phyloP scores from a whole-genome alignment of 768 basidiomycete species.

The Chalciporus chontae region DNA sequence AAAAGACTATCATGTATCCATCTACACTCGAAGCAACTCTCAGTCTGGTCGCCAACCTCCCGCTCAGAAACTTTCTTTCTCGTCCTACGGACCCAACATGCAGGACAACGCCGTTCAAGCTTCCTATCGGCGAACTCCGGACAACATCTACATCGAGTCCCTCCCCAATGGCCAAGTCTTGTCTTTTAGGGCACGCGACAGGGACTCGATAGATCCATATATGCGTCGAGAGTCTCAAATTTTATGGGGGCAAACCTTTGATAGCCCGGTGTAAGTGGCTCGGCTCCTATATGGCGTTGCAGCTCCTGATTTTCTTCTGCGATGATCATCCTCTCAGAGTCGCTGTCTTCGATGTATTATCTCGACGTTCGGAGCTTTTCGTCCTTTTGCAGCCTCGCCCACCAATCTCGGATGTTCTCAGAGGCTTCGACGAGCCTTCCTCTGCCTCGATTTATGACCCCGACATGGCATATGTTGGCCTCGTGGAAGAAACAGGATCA shows the following conservation, averaged over 20 bases:
- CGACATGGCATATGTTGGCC: constrained; percentile 77
- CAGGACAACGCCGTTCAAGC: constrained; percentile 72
- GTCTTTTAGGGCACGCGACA: constrained; percentile 54
- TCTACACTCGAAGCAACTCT: constrained; percentile 55
- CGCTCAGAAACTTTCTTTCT: constrained; percentile 84
- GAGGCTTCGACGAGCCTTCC: constrained; percentile 35
- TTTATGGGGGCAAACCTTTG: constrained; percentile 60
- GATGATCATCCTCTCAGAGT: constrained; percentile 46
- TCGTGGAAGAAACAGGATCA: constrained; percentile 66
- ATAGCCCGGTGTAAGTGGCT: constrained; percentile 60
- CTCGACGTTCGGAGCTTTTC: constrained; percentile 57
- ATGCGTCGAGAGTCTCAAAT: constrained; percentile 35
- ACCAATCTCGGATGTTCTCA: constrained; percentile 68
- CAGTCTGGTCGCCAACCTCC: constrained; percentile 37
- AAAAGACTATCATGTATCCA: constrained; percentile 86
- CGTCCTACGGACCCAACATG: constrained; percentile 90
- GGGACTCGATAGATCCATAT: constrained; percentile 27
- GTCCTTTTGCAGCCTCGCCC: constrained; percentile 87
- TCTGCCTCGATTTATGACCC: constrained; percentile 38
- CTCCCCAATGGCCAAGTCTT: constrained; percentile 76
- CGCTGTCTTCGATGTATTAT: constrained; percentile 75
- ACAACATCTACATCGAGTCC: constrained; percentile 78
- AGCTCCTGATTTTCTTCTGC: constrained; percentile 5
- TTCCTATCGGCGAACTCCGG: constrained; percentile 71
- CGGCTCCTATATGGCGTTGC: not conserved